Evolutionary conservation across 768 basidiomycete species (phyloP), one percentile per base, ranked within the genome.

Genomic region (Xanthoconium stramineum): DNA sequence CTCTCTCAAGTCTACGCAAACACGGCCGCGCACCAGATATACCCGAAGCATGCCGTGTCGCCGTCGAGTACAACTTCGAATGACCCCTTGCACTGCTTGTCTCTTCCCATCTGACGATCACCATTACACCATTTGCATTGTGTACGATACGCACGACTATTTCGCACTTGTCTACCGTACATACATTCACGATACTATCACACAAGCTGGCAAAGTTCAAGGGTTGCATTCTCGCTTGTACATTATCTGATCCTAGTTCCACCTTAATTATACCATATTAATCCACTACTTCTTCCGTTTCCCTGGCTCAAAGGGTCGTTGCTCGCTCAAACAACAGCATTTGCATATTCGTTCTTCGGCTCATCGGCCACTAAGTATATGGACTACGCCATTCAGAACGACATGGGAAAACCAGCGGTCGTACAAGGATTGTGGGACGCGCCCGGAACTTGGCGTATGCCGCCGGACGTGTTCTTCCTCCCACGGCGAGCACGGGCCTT

Each of bases 11-110:
- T 62, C 78, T 91, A 13, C 79, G 78, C 50, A 80, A 80, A 59
- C 88, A 91, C 64, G 88, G 84, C 20, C 73, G 65, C 39, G 73
- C 77, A n/a, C 64, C 78, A 11, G 69, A 74, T 30, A 73, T 76
- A n/a, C 81, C 80, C 65, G 86, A 88, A 65, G 89, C 88, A 8
- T 91, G 89, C 65, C 80, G 79, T 55, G 79, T 79, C 50, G 88
- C 88, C 12, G 88, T 89, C 65, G 83, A 85, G 60, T 91, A 91
- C 69, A 81, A 82, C 24, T 82, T 90, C 55, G 89, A 91, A 68
- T 76, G 59, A 73, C 47, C 11, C 43, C 8, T 29, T 29, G 20
- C 3, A 28, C 42, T 29, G 2, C 28, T 17, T 43, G 17, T 37
- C 9, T 33, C 20, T 43, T 39, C 37, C 50, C 47, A 50, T 39